phyloP scores from a whole-genome alignment of 306 rosid genomes.

The Myrica gale region DNA sequence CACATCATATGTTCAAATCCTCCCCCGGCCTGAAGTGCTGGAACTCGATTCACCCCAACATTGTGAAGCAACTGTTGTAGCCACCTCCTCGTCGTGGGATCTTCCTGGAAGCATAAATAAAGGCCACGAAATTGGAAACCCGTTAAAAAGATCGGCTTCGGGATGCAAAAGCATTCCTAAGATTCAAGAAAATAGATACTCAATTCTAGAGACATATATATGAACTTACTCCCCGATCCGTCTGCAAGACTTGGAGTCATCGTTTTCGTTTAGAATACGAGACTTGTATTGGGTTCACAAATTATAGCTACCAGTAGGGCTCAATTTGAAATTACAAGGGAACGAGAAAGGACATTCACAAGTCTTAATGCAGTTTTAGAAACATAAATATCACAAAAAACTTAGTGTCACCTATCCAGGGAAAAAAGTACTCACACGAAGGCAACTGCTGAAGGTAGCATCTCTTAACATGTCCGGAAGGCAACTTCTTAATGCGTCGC shows the following conservation, averaged over 20 bases:
- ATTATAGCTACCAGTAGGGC: not conserved
- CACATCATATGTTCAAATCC: constrained; percentile 57
- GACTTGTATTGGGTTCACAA: not conserved
- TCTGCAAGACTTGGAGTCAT: not conserved
- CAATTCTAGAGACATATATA: not conserved
- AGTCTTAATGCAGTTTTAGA: not conserved
- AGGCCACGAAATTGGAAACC: constrained; percentile 7
- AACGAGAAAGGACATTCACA: not conserved
- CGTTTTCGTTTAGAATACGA: not conserved
- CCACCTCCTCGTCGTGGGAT: constrained; percentile 73
- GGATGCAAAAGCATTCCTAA: not conserved
- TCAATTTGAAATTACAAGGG: not conserved
- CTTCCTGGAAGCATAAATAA: constrained; percentile 52
- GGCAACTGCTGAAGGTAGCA: constrained; percentile 54
- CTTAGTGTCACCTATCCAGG: not conserved
- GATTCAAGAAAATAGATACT: not conserved
- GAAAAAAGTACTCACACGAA: constrained; percentile 59
- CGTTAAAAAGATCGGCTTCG: not conserved
- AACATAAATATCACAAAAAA: not conserved
- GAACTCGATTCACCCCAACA: constrained; percentile 46
- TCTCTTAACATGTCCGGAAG: constrained; percentile 72
- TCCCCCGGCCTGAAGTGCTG: constrained; percentile 48
- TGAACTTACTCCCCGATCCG: not conserved
- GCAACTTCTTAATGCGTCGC: constrained; percentile 60
- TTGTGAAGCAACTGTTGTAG: constrained; percentile 66